Conservation (phyloP, 768 basidiomycete species). For the Agaricus subrufescens region DNA sequence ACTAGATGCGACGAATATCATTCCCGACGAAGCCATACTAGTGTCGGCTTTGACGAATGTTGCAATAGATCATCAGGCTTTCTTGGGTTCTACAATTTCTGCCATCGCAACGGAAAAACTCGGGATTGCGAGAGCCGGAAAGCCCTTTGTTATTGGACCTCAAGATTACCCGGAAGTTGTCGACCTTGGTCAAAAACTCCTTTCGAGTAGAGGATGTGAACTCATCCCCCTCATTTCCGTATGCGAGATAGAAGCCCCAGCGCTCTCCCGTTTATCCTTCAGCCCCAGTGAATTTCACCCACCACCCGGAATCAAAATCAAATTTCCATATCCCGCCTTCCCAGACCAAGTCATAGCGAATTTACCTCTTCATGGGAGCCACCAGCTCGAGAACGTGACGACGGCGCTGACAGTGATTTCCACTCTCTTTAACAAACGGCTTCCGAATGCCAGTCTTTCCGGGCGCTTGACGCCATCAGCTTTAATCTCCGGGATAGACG, state of each 20-base stretch:
- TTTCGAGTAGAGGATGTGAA: constrained; percentile 40
- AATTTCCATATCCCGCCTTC: constrained; percentile 39
- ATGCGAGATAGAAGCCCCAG: constrained; percentile 29
- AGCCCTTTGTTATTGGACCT: constrained; percentile 60
- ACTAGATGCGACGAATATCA: constrained; percentile 89
- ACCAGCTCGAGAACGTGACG: constrained; percentile 85
- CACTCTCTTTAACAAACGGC: constrained; percentile 31
- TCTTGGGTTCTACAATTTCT: constrained; percentile 72
- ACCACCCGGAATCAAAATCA: constrained; percentile 39
- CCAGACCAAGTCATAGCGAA: constrained; percentile 36
- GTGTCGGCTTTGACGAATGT: constrained; percentile 83
- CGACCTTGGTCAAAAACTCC: constrained; percentile 35
- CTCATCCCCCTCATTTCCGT: constrained; percentile 35
- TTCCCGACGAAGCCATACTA: constrained; percentile 63
- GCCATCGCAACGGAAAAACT: constrained; percentile 83
- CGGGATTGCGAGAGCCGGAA: constrained; percentile 62
- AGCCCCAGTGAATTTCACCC: constrained; percentile 21
- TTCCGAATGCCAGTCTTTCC: constrained; percentile 17
- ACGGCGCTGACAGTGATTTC: constrained; percentile 62
- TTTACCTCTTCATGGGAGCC: constrained; percentile 71
- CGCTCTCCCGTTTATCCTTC: constrained; percentile 21
- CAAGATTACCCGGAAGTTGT: constrained; percentile 56
- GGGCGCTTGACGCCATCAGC: constrained; percentile 41
- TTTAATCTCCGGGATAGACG: constrained; percentile 53
- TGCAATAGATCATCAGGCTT: constrained; percentile 90